Percentiles rank a stretch among this genome's conserved stretches.
These are phyloP conservation scores for Magnolia kwangsiensis DNA, from an alignment of 164 flowering plant species.

Conservation along the genomic window DNA sequence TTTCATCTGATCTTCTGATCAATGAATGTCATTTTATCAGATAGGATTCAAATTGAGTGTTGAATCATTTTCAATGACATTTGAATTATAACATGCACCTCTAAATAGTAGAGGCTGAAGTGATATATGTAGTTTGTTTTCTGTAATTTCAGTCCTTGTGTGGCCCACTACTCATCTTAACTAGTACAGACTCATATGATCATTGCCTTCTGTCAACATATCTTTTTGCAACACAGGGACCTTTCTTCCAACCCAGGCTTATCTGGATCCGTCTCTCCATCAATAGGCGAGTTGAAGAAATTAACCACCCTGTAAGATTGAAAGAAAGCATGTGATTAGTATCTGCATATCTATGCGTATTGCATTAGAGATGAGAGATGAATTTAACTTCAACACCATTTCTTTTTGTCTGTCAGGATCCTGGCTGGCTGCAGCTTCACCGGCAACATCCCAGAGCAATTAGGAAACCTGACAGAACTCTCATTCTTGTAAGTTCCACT, in stretches of 20 bases:
- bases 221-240: constrained; percentile 43
- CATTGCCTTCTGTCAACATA: no score
- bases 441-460: constrained; percentile 65
- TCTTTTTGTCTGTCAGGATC: constrained; percentile 48
- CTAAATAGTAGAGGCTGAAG: not conserved
- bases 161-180: not conserved
- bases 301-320: constrained; percentile 62
- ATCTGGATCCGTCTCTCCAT: constrained; percentile 59
- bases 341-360: not conserved
- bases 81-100: not conserved
- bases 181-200: not conserved
- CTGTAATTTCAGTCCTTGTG: not conserved
- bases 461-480: constrained; percentile 65
- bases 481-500: constrained; percentile 65
- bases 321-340: not conserved
- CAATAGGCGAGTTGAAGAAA: constrained; percentile 55
- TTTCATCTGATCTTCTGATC: not conserved
- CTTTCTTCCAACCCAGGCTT: constrained; percentile 67
- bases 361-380: not conserved
- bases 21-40: not conserved
- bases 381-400: not conserved
- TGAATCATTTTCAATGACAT: not conserved
- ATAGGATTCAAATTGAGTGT: not conserved
- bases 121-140: not conserved
- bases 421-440: constrained; percentile 80